A percentile compares a stretch with the other conserved stretches of the same genome.
phyloP scores from a whole-genome alignment of 2,329 filamentous ascomycete genomes.

The Talaromyces sp. region DNA sequence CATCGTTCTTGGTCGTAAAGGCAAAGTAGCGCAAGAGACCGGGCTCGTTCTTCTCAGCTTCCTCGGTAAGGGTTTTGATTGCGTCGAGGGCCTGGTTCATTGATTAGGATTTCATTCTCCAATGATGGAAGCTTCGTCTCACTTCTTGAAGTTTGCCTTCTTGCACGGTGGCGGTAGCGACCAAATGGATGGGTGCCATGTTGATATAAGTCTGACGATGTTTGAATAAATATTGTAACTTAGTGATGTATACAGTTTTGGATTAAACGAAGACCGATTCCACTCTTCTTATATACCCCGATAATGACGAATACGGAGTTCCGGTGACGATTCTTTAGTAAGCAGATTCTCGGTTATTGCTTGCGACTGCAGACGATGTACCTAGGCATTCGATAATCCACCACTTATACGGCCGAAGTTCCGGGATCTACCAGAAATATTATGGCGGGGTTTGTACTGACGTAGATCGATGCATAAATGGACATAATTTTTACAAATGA shows the following conservation, averaged over 20 bases:
- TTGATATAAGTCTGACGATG: neutral
- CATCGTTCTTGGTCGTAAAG: constrained; percentile 7
- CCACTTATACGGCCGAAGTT: neutral
- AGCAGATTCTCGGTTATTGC: neutral
- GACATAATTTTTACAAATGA: neutral
- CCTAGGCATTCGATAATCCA: neutral
- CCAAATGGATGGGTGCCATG: constrained; percentile 4
- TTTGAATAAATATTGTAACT: neutral
- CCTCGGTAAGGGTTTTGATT: neutral
- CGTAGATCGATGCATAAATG: neutral
- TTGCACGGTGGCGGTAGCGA: constrained; percentile 2
- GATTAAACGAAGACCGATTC: no score
- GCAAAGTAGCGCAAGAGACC: constrained; percentile 6
- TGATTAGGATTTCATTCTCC: neutral
- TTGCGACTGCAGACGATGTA: neutral
- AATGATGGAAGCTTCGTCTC: neutral
- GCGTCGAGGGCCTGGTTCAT: neutral
- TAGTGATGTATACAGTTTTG: no score
- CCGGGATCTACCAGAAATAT: neutral
- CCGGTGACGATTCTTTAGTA: neutral
- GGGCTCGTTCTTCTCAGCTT: constrained; percentile 3
- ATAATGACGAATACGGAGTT: neutral
- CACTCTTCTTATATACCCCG: no score
- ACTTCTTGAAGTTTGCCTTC: constrained; percentile 11
- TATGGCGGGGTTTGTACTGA: neutral